These are phyloP conservation scores for Sclerotinia minor DNA, from an alignment of 2,329 filamentous ascomycete genomes.

Conservation along the genomic window DNA sequence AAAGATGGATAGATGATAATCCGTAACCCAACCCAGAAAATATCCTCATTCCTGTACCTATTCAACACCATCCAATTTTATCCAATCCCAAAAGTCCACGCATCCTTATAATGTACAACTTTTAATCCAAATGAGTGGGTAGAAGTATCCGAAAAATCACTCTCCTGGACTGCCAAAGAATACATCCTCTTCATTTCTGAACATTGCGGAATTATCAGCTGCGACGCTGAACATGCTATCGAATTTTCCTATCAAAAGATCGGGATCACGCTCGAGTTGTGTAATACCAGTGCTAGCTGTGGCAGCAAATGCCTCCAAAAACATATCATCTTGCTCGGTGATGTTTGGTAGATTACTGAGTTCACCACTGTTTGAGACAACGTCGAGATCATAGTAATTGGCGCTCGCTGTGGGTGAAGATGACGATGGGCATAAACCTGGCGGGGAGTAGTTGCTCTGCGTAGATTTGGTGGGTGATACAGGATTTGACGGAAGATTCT, in stretches of 20 bases:
- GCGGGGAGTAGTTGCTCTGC: constrained; percentile 54
- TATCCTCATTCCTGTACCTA: neutral
- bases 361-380: constrained; percentile 33
- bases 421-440: constrained; percentile 60
- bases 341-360: constrained; percentile 33
- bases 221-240: constrained; percentile 35
- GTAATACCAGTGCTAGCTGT: constrained; percentile 32
- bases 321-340: constrained; percentile 42
- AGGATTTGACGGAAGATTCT: constrained; percentile 43
- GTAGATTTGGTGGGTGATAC: constrained; percentile 53
- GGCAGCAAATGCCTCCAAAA: constrained; percentile 41
- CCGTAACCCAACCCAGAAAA: constrained; percentile 1
- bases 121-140: constrained; percentile 15
- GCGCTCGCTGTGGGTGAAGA: constrained; percentile 50
- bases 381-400: constrained; percentile 39
- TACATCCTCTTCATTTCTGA: constrained; percentile 37
- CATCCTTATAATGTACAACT: constrained; percentile 19
- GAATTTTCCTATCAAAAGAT: constrained; percentile 40
- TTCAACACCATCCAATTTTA: constrained; percentile 21
- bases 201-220: constrained; percentile 33
- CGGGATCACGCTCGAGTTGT: constrained; percentile 38
- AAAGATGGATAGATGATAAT: constrained; percentile 21
- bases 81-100: constrained; percentile 16
- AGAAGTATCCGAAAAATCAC: neutral
- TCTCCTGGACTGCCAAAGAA: constrained; percentile 42